Evolutionary conservation across 169 alveolate genomes (phyloP).

Genomic region (Cystoisospora suis): DNA sequence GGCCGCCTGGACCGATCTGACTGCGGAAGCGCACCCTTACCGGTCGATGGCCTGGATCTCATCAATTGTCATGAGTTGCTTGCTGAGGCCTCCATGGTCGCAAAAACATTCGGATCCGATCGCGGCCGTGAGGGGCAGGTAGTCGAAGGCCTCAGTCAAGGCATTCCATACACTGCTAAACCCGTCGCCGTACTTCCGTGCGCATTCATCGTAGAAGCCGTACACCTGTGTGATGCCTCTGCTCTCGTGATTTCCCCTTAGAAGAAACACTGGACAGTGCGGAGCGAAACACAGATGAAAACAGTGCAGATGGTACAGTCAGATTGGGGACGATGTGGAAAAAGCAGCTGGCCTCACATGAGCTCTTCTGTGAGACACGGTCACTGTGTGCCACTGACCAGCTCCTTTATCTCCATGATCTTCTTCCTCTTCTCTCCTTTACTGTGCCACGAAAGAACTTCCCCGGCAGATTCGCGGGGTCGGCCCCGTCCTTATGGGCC

Average conservation of each 20-base stretch:
- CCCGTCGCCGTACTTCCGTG: slow-evolving; percentile 95
- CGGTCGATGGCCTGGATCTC: slow-evolving; percentile 29
- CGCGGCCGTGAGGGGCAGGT: slow-evolving; percentile 95
- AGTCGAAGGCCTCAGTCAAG: slow-evolving; percentile 95
- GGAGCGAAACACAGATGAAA: too few relatives aligned
- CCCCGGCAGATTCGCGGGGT: too few relatives aligned
- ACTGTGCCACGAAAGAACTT: too few relatives aligned
- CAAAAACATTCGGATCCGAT: slow-evolving; percentile 95
- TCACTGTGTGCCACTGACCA: too few relatives aligned
- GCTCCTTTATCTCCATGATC: too few relatives aligned
- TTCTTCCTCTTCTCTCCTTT: too few relatives aligned
- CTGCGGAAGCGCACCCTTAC: not conserved
- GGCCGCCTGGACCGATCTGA: too few relatives aligned
- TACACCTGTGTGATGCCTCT: slow-evolving; percentile 97
- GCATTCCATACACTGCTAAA: slow-evolving; percentile 50
- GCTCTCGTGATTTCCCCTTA: slow-evolving; percentile 99
- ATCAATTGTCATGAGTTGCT: slow-evolving; percentile 24
- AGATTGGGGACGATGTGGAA: too few relatives aligned
- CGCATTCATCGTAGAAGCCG: slow-evolving; percentile 99
- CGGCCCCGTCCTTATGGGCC: too few relatives aligned
- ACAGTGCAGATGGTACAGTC: too few relatives aligned
- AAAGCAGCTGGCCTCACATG: too few relatives aligned
- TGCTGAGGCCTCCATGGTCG: slow-evolving; percentile 96
- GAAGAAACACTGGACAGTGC: slow-evolving; percentile 82
- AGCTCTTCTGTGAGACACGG: too few relatives aligned